Percentiles rank a stretch among this genome's conserved stretches.
Conservation (phyloP, 2,329 filamentous ascomycete species). For the Sporothrix schenckii region DNA sequence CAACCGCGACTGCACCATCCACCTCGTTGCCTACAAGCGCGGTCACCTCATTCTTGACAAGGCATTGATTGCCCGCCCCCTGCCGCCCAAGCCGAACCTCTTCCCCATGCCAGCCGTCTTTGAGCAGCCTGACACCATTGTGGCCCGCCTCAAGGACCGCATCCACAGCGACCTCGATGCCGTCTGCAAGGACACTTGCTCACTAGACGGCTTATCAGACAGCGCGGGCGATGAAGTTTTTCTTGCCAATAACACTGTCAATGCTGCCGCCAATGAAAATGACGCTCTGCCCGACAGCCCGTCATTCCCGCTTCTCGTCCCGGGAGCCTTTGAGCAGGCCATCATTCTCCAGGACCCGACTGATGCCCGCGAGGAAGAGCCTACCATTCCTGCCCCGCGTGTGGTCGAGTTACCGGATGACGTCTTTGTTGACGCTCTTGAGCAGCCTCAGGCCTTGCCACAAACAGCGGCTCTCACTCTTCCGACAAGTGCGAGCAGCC, state of each 20-base stretch:
- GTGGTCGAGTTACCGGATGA: constrained; percentile 35
- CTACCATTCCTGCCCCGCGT: constrained; percentile 5
- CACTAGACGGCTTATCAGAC: constrained; percentile 46
- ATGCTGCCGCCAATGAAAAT: background rate
- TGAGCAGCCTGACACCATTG: constrained; percentile 46
- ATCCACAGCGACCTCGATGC: constrained; percentile 54
- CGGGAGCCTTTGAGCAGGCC: background rate
- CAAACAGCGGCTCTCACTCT: constrained; percentile 21
- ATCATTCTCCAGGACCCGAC: constrained; percentile 4
- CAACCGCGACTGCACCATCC: constrained; percentile 52
- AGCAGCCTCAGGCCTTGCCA: background rate
- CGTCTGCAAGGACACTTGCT: constrained; percentile 57
- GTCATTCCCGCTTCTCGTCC: background rate
- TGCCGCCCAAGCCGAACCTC: constrained; percentile 40
- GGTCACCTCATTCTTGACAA: constrained; percentile 58
- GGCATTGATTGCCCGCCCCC: constrained; percentile 48
- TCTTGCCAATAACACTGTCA: background rate
- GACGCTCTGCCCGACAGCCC: background rate
- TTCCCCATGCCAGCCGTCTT: constrained; percentile 44
- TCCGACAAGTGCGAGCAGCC: background rate
- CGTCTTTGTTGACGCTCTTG: constrained; percentile 12
- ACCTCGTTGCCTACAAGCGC: constrained; percentile 55
- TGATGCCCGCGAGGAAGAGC: background rate
- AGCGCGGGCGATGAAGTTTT: constrained; percentile 30
- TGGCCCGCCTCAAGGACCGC: constrained; percentile 49